Percentiles rank a stretch among this genome's conserved stretches.
Evolutionary conservation across 1,139 yeast species (phyloP).

Genomic region (Scheffersomyces stambukii): DNA sequence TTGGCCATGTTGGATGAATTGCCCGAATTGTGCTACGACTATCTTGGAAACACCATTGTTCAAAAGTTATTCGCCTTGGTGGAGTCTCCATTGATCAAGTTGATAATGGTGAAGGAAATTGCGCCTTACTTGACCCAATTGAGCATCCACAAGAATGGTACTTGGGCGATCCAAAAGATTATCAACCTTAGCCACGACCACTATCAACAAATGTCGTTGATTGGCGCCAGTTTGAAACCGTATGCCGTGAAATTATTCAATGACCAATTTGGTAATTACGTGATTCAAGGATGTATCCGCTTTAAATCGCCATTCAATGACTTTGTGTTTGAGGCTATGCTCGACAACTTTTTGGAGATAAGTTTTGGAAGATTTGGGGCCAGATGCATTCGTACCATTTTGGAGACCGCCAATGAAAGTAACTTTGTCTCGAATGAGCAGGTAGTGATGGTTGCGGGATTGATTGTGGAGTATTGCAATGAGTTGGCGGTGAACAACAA

Average conservation of each 20-base stretch:
- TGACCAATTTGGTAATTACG: constrained; percentile 97
- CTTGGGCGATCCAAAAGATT: constrained; percentile 98
- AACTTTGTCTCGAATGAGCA: constrained; percentile 52
- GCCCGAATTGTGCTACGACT: constrained; percentile 89
- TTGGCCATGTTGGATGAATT: constrained; percentile 83
- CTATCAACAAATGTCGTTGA: constrained; percentile 62
- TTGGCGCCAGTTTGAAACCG: constrained; percentile 71
- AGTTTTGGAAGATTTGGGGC: constrained; percentile 93
- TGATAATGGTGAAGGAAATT: constrained; percentile 75
- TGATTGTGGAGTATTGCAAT: constrained; percentile 74
- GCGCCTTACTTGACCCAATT: constrained; percentile 83
- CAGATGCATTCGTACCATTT: constrained; percentile 87
- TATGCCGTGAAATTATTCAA: constrained; percentile 82
- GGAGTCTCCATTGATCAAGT: constrained; percentile 63
- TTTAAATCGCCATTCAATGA: constrained; percentile 87
- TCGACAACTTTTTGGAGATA: constrained; percentile 75
- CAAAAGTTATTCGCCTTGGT: constrained; percentile 81
- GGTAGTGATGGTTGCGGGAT: constrained; percentile 69
- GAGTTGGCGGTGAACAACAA: constrained; percentile 80
- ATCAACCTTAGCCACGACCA: constrained; percentile 68
- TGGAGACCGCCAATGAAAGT: constrained; percentile 55
- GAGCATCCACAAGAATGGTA: constrained; percentile 96
- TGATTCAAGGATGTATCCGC: constrained; percentile 87
- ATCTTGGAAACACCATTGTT: constrained; percentile 91
- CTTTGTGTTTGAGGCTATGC: constrained; percentile 81